Base-by-base conservation (phyloP, 495 filamentous ascomycete species). In the Talaromyces liani region DNA sequence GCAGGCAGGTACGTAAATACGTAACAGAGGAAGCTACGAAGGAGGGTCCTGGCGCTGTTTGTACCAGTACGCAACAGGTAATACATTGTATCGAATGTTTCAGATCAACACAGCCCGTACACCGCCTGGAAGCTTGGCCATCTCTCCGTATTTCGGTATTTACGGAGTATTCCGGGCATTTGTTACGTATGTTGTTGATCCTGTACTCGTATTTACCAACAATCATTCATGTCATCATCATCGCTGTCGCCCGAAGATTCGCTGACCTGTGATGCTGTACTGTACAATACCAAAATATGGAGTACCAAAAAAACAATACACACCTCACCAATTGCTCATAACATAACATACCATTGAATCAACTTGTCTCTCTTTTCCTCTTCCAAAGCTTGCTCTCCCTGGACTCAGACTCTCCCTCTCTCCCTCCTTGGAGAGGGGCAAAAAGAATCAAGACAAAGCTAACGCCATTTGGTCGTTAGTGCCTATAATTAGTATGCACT, bases 401-500 rank as follows among this genome's bases (percentile, higher is more conserved):
- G 18, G 41, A 47, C 41, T 49, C 45, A 49, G 18, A 49, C 18
- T 45, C 39, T 18, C 39, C 29, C 39, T 45, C 18, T 45, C 39
- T 18, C 39, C 29, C 39, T 45, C n/a, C 33, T 41, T 41, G 36
- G 6, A 25, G 49, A 54, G 49, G 49, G 49, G 53, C 53, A 56
- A 56, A 56, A 56, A 29, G 20, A 25, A 56, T 22, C 22, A 56
- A 56, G 53, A 56, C 53, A 56, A 56, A 14, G 53, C 53, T 56
- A 56, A 56, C 53, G 27, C 53, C 27, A 29, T 56, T 27, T 29
- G 22, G 53, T 56, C 53, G 27, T 20, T 56, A 56, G 53, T 56
- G 53, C 53, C 45, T 56, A 56, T 56, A 27, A 56, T 56, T 56
- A 56, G 53, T 56, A 56, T 29, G 27, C 22, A 27, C 53, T 56